Percentiles rank a stretch among this genome's conserved stretches.
phyloP scores from a whole-genome alignment of 2,329 filamentous ascomycete genomes.

The Lecanosticta acicola region DNA sequence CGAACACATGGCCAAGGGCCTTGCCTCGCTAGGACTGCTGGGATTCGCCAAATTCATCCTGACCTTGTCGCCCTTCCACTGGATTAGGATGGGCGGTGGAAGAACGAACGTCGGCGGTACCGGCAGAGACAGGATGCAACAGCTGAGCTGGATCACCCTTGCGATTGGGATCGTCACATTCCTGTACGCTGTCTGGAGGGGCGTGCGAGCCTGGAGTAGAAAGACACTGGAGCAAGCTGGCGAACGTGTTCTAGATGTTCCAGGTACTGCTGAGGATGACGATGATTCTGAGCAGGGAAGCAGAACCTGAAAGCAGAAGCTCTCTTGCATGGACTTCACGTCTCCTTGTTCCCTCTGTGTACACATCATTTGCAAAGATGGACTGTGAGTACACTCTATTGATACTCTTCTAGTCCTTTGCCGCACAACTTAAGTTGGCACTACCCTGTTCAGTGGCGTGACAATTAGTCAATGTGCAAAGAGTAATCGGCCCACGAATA shows the following conservation, averaged over 20 bases:
- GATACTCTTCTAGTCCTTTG: conserved; percentile 2
- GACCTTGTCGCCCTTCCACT: conserved; percentile 67
- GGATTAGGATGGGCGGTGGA: conserved; percentile 60
- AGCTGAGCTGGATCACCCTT: conserved; percentile 73
- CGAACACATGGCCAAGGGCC: conserved; percentile 81
- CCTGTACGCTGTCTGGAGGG: conserved; percentile 77
- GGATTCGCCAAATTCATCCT: conserved; percentile 78
- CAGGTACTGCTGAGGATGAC: conserved; percentile 55
- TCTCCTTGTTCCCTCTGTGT: neutral
- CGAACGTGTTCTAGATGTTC: conserved; percentile 78
- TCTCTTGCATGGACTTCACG: no score
- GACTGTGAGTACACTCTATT: neutral
- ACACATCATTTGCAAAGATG: no score
- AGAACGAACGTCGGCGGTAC: conserved; percentile 43
- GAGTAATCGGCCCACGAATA: conserved; percentile 46
- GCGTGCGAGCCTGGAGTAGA: conserved; percentile 66
- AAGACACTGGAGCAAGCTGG: conserved; percentile 69
- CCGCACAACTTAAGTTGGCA: conserved; percentile 98
- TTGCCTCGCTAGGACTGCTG: conserved; percentile 81
- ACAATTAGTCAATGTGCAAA: conserved; percentile 97
- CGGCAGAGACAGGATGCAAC: conserved; percentile 71
- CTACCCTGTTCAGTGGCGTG: conserved; percentile 72
- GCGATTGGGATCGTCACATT: conserved; percentile 75
- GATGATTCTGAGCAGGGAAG: conserved; percentile 33
- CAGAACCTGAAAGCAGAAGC: conserved; percentile 7